Evolutionary conservation across 805 yeast genomes (phyloP).

Genomic region (Candida loeiensis): DNA sequence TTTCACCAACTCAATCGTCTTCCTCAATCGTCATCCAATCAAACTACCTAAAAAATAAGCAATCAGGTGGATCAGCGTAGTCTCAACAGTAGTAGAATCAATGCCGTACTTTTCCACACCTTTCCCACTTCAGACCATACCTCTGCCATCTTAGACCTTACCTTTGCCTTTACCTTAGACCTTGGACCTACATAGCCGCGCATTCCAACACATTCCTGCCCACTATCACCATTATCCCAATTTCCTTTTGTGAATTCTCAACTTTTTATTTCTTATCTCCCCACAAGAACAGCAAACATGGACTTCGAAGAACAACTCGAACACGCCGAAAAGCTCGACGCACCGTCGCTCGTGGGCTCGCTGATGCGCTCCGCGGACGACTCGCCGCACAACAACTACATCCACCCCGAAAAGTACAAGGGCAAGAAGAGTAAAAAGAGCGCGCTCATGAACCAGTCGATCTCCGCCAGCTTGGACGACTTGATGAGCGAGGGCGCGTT

Average conservation of each 20-base stretch:
- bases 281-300: constrained; percentile 24
- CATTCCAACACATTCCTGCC: no score
- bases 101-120: no score
- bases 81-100: no score
- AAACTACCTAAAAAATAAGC: no score
- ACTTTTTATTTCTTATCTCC: background rate
- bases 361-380: constrained; percentile 49
- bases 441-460: constrained; percentile 20
- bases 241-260: background rate
- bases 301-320: constrained; percentile 53
- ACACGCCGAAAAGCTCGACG: constrained; percentile 44
- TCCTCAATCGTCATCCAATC: no score
- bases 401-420: constrained; percentile 42
- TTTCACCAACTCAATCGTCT: no score
- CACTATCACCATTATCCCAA: background rate
- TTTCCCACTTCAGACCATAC: no score
- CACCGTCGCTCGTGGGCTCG: constrained; percentile 54
- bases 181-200: no score
- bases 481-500: constrained; percentile 46
- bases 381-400: constrained; percentile 41
- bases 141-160: no score
- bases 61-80: no score
- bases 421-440: constrained; percentile 18
- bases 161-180: no score
- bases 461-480: constrained; percentile 55